phyloP scores from a whole-genome alignment of 768 basidiomycete species.

The Lactarius pseudohatsudake region DNA sequence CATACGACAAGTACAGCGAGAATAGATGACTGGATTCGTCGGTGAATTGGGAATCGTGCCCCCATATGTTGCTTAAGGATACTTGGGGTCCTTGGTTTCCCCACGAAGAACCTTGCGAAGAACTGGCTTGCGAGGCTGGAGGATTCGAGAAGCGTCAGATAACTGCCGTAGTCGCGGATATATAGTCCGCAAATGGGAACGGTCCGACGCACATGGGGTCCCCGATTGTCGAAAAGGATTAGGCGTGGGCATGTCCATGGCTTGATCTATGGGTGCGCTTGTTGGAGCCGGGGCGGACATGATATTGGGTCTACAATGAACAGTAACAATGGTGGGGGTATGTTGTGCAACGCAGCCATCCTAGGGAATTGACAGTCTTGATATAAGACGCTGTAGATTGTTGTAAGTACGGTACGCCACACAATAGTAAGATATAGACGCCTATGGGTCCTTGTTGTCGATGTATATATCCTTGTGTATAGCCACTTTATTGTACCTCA shows the following conservation, averaged over 20 bases:
- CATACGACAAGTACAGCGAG: conserved; percentile 20
- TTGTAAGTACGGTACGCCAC: background rate
- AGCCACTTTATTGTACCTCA: conserved; percentile 1
- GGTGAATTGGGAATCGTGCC: background rate
- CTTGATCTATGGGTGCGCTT: background rate
- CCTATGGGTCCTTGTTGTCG: background rate
- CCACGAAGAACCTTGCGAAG: background rate
- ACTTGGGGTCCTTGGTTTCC: background rate
- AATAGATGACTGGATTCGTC: conserved; percentile 17
- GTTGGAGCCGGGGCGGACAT: background rate
- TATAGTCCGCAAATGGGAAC: background rate
- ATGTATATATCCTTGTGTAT: no score
- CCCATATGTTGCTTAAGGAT: background rate
- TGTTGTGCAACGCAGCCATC: background rate
- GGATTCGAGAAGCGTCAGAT: background rate
- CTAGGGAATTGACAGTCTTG: background rate
- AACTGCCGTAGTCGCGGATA: background rate
- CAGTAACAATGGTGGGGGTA: background rate
- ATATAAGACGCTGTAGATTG: background rate
- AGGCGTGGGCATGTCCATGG: background rate
- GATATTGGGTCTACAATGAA: background rate
- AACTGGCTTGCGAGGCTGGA: background rate
- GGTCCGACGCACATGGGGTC: background rate
- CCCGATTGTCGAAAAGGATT: background rate
- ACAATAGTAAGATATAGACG: background rate